Percentiles rank a stretch among this genome's conserved stretches.
Evolutionary conservation across 2,329 filamentous ascomycete species (phyloP).

Genomic region (Nothophaeocryptopus gaeumannii): DNA sequence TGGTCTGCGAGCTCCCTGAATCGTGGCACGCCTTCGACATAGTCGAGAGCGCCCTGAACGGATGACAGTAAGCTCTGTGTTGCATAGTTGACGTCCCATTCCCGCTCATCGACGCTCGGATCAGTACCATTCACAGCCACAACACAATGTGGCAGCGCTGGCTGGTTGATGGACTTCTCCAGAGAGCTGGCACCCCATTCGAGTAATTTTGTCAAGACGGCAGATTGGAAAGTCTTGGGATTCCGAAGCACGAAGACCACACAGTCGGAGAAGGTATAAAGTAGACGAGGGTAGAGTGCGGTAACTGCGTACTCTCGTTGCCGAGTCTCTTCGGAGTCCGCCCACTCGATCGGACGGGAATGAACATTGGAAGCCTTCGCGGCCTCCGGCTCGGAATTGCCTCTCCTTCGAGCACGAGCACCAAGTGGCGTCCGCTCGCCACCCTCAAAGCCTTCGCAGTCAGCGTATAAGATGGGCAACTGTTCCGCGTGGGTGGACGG

Average conservation of each 20-base stretch:
- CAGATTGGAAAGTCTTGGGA: slow-evolving; percentile 37
- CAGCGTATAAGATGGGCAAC: slow-evolving; percentile 49
- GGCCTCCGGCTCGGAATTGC: slow-evolving; percentile 16
- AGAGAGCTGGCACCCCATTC: slow-evolving; percentile 53
- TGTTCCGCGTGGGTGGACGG: slow-evolving; percentile 41
- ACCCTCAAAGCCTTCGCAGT: slow-evolving; percentile 54
- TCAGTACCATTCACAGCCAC: slow-evolving; percentile 46
- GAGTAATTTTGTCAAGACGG: slow-evolving; percentile 41
- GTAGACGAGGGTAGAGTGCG: slow-evolving; percentile 41
- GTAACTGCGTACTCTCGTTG: slow-evolving; percentile 40
- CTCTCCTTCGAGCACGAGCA: slow-evolving; percentile 25
- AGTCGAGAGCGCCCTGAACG: slow-evolving; percentile 32
- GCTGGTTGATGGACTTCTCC: slow-evolving; percentile 56
- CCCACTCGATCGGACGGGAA: slow-evolving; percentile 34
- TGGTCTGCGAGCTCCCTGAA: slow-evolving; percentile 41
- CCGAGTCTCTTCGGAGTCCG: slow-evolving; percentile 29
- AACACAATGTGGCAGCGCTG: slow-evolving; percentile 54
- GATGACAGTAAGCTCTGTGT: slow-evolving; percentile 35
- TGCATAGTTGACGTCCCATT: slow-evolving; percentile 36
- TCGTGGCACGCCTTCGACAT: slow-evolving; percentile 33
- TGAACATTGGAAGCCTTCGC: slow-evolving; percentile 21
- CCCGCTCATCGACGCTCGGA: slow-evolving; percentile 33
- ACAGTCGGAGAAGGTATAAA: slow-evolving; percentile 46
- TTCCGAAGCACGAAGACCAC: slow-evolving; percentile 44
- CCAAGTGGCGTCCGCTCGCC: slow-evolving; percentile 45